Percentiles rank a stretch among this genome's conserved stretches.
Evolutionary conservation across 2,329 filamentous ascomycete species (phyloP).

Genomic region (Colletotrichum sp.): DNA sequence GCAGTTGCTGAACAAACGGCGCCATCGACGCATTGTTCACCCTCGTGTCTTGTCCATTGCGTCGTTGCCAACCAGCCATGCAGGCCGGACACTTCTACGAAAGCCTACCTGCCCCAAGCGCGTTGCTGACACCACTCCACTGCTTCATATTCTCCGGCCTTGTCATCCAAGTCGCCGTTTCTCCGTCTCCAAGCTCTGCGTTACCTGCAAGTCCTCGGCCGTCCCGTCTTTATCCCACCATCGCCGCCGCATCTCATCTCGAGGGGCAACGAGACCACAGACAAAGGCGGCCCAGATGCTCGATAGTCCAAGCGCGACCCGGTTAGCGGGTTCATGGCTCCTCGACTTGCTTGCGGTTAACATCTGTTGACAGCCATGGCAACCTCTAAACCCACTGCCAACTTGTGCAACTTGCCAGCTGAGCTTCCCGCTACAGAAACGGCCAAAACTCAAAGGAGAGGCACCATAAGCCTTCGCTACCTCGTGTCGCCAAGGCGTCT

Average conservation of each 20-base stretch:
- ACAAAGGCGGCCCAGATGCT: neutral
- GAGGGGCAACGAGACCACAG: neutral
- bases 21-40: neutral
- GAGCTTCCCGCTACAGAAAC: conserved; percentile 8
- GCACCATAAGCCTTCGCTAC: neutral
- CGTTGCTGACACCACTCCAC: neutral
- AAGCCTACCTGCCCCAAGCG: neutral
- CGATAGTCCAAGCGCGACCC: neutral
- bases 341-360: neutral
- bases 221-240: neutral
- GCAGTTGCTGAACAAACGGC: neutral
- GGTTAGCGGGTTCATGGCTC: neutral
- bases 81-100: neutral
- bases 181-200: neutral
- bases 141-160: neutral
- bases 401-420: neutral
- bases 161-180: neutral
- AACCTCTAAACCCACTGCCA: neutral
- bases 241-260: conserved; percentile 1
- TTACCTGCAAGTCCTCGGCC: neutral
- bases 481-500: neutral
- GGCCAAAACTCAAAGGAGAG: neutral
- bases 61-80: neutral
- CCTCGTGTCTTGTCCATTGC: neutral
- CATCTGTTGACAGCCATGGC: neutral